phyloP scores from a whole-genome alignment of 257 asterid species.

The Nicotiana paniculata region DNA sequence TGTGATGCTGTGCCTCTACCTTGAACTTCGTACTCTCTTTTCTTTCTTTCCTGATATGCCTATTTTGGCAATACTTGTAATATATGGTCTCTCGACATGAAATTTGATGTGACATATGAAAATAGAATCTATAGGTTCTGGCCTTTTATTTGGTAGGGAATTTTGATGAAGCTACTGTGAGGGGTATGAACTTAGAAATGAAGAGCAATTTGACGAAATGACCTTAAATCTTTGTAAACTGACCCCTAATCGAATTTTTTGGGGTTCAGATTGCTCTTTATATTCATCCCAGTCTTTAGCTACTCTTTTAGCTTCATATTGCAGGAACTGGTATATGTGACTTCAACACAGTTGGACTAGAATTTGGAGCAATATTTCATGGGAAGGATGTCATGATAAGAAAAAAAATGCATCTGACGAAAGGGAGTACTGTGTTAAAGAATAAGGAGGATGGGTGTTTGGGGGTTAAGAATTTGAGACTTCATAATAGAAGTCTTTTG shows the following conservation, averaged over 20 bases:
- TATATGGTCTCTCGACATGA: background rate
- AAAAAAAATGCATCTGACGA: too few species aligned
- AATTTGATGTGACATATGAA: background rate
- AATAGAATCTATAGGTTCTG: background rate
- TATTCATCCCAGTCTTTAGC: background rate
- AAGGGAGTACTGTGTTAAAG: too few species aligned
- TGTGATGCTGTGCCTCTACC: background rate
- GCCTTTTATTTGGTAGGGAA: background rate
- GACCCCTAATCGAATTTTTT: background rate
- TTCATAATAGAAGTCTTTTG: too few species aligned
- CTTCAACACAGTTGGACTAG: too few species aligned
- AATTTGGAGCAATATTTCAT: too few species aligned
- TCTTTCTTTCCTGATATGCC: background rate
- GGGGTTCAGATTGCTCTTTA: background rate
- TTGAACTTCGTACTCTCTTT: background rate
- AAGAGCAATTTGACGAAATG: background rate
- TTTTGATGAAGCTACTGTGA: constrained; percentile 1
- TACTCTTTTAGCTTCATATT: background rate
- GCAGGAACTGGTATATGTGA: background rate
- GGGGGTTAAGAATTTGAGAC: too few species aligned
- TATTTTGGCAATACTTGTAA: background rate
- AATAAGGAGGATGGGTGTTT: too few species aligned
- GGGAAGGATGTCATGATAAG: too few species aligned
- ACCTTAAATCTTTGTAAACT: constrained; percentile 2
- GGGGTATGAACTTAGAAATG: constrained; percentile 7